Base-by-base conservation (phyloP, 1,284 basidiomycete species). In the Pulveroboletus sp. region DNA sequence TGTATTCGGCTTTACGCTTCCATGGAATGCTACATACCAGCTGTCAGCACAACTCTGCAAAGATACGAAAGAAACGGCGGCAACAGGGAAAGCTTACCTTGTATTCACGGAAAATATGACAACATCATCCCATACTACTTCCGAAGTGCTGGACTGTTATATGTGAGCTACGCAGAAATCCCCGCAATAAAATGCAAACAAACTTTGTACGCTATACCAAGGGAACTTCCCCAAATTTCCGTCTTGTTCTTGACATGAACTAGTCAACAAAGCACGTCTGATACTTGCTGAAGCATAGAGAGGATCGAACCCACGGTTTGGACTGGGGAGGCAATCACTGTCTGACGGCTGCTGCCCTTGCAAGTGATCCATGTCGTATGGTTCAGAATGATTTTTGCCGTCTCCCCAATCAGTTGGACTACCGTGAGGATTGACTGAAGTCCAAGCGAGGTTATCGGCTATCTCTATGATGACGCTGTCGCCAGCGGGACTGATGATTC, bases 251-350 rank as follows among this genome's bases (percentile, higher is more conserved):
- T 15, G 17, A 55, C 10, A 37, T 61, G 62, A 1, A 64, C 63
- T 64, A 15, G 8, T 39, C n/a, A 9, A 44, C 21, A 1, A 19
- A 33, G 19, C 12, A 2, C 8, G 19, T 61, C 24, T 61, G 48
- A 52, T 26, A 39, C 41, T 29, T n/a, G 36, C 35, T 3, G 7
- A 3, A 37, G 47, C 24, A 5, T 15, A 26, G 9, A 8, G 26
- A 15, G 40, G 29, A 29, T 29, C 9, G 8, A 24, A 49, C 64
- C 52, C 40, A 63, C 62, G 21, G 19, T 63, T 63, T 42, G 62
- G 62, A 0, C n/a, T 0, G 4, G 4, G 21, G 21, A 21, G 21
- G 21, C 21, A 21, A 21, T 3, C 21, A 21, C 21, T 21, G 21
- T 21, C 21, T 21, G 21, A 21, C 21, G 21, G 21, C 21, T 2